Percentiles rank a stretch among this genome's conserved stretches.
phyloP scores from a whole-genome alignment of 2,329 filamentous ascomycete species.

The Monilinia aucupariae region DNA sequence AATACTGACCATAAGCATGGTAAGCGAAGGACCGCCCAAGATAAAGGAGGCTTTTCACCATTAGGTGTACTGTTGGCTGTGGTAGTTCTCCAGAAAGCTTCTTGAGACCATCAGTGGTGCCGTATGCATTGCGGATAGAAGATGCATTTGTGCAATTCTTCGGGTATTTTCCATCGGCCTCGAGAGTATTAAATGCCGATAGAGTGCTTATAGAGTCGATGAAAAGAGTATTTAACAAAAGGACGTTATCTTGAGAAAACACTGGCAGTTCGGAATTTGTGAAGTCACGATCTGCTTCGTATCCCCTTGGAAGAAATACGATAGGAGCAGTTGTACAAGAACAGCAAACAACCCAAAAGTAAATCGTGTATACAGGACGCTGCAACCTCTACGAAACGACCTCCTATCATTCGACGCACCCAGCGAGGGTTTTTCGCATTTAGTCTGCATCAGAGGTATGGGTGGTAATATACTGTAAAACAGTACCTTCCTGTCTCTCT shows the following conservation, averaged over 20 bases:
- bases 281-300: constrained; percentile 6
- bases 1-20: background rate
- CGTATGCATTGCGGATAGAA: background rate
- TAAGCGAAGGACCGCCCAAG: constrained; percentile 11
- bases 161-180: background rate
- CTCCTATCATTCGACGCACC: background rate
- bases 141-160: background rate
- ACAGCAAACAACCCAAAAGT: constrained; percentile 12
- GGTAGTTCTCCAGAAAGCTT: constrained; percentile 15
- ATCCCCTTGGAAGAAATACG: background rate
- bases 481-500: constrained; percentile 5
- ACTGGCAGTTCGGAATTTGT: background rate
- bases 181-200: constrained; percentile 8
- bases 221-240: background rate
- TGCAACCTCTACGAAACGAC: background rate
- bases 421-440: background rate
- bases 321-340: constrained; percentile 2
- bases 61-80: constrained; percentile 3
- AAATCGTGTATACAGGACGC: constrained; percentile 1
- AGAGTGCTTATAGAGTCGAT: constrained; percentile 4
- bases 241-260: background rate
- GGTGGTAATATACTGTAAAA: constrained; percentile 7
- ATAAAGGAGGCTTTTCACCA: constrained; percentile 1
- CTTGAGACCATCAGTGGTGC: background rate
- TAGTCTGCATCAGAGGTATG: background rate